phyloP scores from a whole-genome alignment of 116 monocot species.

The Iris pallida region DNA sequence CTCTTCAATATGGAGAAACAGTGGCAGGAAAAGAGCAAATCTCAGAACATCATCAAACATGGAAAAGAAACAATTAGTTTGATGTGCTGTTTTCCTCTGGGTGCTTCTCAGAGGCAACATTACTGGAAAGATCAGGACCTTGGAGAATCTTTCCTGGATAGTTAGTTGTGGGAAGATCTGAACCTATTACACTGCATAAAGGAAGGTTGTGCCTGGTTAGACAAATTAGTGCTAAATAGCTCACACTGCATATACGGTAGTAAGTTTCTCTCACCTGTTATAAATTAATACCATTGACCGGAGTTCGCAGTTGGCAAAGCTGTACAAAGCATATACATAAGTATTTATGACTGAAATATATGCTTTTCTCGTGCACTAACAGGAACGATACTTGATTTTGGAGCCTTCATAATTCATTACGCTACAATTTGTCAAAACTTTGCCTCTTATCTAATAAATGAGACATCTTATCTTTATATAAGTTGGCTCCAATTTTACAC shows the following conservation, averaged over 20 bases:
- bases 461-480: too few species aligned
- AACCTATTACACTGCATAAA: constrained; percentile 44
- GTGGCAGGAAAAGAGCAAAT: background rate
- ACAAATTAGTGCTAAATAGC: background rate
- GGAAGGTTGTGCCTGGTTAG: background rate
- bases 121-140: constrained; percentile 29
- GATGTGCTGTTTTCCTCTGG: background rate
- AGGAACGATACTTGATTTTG: too few species aligned
- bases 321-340: constrained; percentile 21
- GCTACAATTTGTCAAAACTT: too few species aligned
- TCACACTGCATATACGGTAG: background rate
- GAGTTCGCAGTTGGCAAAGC: constrained; percentile 88
- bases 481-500: too few species aligned
- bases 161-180: constrained; percentile 25
- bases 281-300: constrained; percentile 81
- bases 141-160: constrained; percentile 62
- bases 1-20: background rate
- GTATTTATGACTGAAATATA: background rate
- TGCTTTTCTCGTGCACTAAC: too few species aligned
- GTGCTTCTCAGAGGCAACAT: constrained; percentile 1
- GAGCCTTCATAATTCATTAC: too few species aligned
- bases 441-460: too few species aligned
- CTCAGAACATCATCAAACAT: background rate
- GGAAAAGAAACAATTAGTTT: background rate
- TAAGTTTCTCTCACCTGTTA: constrained; percentile 40